Percentiles rank a stretch among this genome's conserved stretches.
phyloP scores from a whole-genome alignment of 2,329 filamentous ascomycete species.

The Aspergillus chevalieri region DNA sequence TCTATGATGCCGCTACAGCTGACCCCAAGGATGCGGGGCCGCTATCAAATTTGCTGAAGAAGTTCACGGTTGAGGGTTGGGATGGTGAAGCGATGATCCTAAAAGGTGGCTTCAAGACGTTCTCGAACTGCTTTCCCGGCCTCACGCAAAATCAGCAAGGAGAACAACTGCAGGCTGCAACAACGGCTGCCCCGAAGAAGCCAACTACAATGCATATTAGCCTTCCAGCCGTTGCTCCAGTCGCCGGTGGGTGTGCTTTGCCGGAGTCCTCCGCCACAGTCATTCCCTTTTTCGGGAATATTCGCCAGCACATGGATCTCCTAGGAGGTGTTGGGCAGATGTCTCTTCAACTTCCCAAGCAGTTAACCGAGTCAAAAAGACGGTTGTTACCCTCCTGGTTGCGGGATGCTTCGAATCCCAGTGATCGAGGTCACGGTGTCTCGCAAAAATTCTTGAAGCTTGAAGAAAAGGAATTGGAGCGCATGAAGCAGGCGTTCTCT shows the following conservation, averaged over 20 bases:
- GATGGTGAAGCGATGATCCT: slow-evolving; percentile 67
- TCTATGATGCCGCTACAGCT: slow-evolving; percentile 74
- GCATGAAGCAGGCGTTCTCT: slow-evolving; percentile 80
- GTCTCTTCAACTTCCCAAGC: slow-evolving; percentile 52
- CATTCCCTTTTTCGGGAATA: slow-evolving; percentile 93
- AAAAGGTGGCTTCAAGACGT: slow-evolving; percentile 72
- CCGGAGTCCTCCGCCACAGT: slow-evolving; percentile 59
- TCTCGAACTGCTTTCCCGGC: slow-evolving; percentile 60
- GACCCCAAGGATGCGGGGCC: slow-evolving; percentile 74
- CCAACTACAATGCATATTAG: slow-evolving; percentile 48
- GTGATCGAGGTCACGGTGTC: slow-evolving; percentile 71
- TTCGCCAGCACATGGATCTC: slow-evolving; percentile 92
- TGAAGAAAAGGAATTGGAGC: slow-evolving; percentile 76
- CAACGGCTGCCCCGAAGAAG: slow-evolving; percentile 34
- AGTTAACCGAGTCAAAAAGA: slow-evolving; percentile 43
- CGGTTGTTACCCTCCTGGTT: slow-evolving; percentile 70
- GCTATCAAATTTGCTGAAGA: slow-evolving; percentile 83
- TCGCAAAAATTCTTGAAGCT: slow-evolving; percentile 78
- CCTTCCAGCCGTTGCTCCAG: slow-evolving; percentile 58
- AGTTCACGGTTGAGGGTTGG: slow-evolving; percentile 83
- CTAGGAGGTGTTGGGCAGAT: slow-evolving; percentile 87
- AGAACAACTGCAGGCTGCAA: slow-evolving; percentile 20
- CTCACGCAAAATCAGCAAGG: slow-evolving; percentile 23
- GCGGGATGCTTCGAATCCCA: slow-evolving; percentile 56
- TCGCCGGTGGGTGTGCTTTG: slow-evolving; percentile 84